Evolutionary conservation across 805 yeast genomes (phyloP).

Genomic region (Saccharomycopsis schoenii): DNA sequence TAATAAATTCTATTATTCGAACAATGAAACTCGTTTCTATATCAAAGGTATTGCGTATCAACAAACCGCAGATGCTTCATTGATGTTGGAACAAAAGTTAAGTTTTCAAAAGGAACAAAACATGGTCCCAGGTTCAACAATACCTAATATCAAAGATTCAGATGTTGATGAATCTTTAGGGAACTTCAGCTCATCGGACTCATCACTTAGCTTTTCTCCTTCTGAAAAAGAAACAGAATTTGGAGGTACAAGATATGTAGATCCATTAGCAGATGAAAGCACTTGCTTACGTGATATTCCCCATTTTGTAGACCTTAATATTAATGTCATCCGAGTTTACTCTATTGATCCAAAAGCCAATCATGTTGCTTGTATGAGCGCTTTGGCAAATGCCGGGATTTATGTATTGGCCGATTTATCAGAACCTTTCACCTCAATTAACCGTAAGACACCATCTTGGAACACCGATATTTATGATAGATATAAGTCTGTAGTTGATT

Average conservation of each 20-base stretch:
- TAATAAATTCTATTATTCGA: slow-evolving; percentile 66
- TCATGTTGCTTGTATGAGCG: slow-evolving; percentile 59
- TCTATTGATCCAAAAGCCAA: slow-evolving; percentile 56
- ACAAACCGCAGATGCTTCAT: slow-evolving; percentile 1
- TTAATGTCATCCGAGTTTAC: slow-evolving; percentile 69
- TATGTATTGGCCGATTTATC: slow-evolving; percentile 74
- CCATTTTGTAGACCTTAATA: slow-evolving; percentile 47
- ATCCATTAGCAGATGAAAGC: slow-evolving; percentile 57
- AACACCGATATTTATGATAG: slow-evolving; percentile 49
- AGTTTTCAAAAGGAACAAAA: slow-evolving; percentile 3
- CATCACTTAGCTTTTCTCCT: slow-evolving; percentile 23
- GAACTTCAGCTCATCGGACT: slow-evolving; percentile 31
- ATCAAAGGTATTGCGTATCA: slow-evolving; percentile 77
- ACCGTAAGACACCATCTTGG: slow-evolving; percentile 59
- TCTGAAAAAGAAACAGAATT: background rate
- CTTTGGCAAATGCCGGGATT: slow-evolving; percentile 64
- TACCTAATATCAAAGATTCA: background rate
- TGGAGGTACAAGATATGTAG: slow-evolving; percentile 38
- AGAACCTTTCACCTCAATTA: slow-evolving; percentile 53
- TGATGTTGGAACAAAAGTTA: slow-evolving; percentile 1
- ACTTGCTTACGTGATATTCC: slow-evolving; percentile 69
- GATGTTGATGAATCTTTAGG: background rate
- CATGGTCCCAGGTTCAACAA: background rate
- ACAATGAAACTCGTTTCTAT: slow-evolving; percentile 71
- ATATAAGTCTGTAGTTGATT: slow-evolving; percentile 61